Evolutionary conservation across 345 rosid genomes (phyloP).

Genomic region (Moricandia arvensis): DNA sequence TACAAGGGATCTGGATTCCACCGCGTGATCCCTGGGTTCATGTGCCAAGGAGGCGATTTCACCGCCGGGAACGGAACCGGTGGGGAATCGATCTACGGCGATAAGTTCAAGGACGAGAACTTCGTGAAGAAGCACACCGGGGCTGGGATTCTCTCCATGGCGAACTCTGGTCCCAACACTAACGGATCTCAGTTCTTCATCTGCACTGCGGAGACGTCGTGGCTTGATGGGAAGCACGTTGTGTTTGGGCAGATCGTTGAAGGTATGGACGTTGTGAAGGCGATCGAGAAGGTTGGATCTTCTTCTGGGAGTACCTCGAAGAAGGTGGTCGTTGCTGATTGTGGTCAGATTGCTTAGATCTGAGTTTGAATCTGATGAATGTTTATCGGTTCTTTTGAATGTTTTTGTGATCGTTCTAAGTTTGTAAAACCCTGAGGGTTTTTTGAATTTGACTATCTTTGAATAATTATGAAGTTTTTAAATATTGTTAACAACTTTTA

Average conservation of each 20-base stretch:
- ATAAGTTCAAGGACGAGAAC: conserved; percentile 59
- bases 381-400: neutral
- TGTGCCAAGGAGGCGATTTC: conserved; percentile 75
- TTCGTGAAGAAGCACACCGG: conserved; percentile 57
- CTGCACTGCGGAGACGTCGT: conserved; percentile 46
- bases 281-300: conserved; percentile 58
- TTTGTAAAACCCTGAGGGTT: conserved; percentile 5
- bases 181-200: conserved; percentile 69
- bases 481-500: no score
- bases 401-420: neutral
- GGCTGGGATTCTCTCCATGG: conserved; percentile 62
- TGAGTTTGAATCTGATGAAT: neutral
- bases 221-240: conserved; percentile 67
- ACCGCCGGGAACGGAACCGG: conserved; percentile 62
- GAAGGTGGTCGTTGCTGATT: conserved; percentile 43
- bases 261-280: conserved; percentile 50
- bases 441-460: neutral
- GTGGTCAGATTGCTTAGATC: conserved; percentile 51
- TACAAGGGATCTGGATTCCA: conserved; percentile 61
- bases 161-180: conserved; percentile 55
- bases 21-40: conserved; percentile 65
- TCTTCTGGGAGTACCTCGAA: conserved; percentile 41
- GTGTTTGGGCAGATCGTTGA: conserved; percentile 60
- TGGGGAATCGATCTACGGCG: conserved; percentile 65
- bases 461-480: conserved; percentile 2